Evolutionary conservation across 2,329 filamentous ascomycete species (phyloP).

Genomic region (Chlorencoelia australis): DNA sequence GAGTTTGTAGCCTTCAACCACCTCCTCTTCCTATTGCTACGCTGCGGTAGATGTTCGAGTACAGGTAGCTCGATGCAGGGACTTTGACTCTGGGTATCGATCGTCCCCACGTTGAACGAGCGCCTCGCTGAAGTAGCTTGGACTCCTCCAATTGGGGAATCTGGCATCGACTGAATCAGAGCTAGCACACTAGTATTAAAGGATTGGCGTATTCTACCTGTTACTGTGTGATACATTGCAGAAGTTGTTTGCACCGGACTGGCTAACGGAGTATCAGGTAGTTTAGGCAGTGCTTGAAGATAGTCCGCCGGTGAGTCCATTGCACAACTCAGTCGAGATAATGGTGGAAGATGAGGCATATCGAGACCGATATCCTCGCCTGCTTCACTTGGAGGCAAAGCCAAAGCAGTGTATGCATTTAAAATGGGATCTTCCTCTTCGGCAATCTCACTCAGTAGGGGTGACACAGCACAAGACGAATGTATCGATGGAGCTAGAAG

Average conservation of each 20-base stretch:
- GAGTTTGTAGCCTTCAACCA: background rate
- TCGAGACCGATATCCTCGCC: background rate
- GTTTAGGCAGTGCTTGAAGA: background rate
- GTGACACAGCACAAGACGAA: background rate
- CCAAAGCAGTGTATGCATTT: background rate
- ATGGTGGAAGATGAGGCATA: background rate
- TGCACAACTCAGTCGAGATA: no score
- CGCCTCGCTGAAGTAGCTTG: background rate
- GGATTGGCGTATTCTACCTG: no score
- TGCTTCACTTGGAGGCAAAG: background rate
- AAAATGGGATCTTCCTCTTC: constrained; percentile 1
- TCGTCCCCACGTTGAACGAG: background rate
- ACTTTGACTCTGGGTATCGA: background rate
- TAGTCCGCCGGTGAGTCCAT: no score
- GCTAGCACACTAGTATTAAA: no score
- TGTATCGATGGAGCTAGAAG: background rate
- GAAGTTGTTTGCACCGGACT: no score
- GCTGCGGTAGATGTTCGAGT: background rate
- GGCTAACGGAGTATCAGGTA: background rate
- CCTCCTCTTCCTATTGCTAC: background rate
- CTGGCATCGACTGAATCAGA: no score
- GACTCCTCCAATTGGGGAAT: background rate
- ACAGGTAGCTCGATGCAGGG: background rate
- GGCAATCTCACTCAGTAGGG: background rate
- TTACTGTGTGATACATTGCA: no score